Percentiles rank a stretch among this genome's conserved stretches.
Conservation (phyloP, 2,329 filamentous ascomycete species). For the Alternaria incomplexa region DNA sequence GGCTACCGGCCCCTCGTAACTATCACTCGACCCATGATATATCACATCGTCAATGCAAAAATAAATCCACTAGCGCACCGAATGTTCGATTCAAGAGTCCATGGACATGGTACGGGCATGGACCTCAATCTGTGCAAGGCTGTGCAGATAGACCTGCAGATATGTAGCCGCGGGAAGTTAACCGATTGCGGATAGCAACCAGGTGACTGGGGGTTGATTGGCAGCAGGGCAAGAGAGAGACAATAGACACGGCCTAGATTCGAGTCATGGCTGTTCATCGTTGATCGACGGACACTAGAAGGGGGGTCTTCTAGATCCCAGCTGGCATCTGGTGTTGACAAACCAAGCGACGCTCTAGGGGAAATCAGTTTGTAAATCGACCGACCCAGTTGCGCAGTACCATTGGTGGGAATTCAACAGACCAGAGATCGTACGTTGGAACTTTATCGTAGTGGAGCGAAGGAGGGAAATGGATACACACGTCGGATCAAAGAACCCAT, state of each 20-base stretch:
- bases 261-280: background rate
- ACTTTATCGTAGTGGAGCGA: background rate
- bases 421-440: background rate
- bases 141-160: slow-evolving; percentile 16
- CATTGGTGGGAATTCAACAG: slow-evolving; percentile 1
- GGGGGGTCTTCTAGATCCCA: slow-evolving; percentile 8
- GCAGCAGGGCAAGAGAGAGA: background rate
- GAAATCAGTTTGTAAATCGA: background rate
- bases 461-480: background rate
- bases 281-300: slow-evolving; percentile 1
- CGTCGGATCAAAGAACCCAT: background rate
- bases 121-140: slow-evolving; percentile 14
- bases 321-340: background rate
- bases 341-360: background rate
- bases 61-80: slow-evolving; percentile 12
- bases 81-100: slow-evolving; percentile 14
- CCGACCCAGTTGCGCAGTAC: background rate
- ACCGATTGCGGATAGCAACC: slow-evolving; percentile 8
- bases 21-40: background rate
- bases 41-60: slow-evolving; percentile 1
- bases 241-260: slow-evolving; percentile 5
- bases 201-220: slow-evolving; percentile 6
- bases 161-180: slow-evolving; percentile 23
- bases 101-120: slow-evolving; percentile 13
- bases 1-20: background rate